Base-by-base conservation (phyloP, 1,284 basidiomycete species). In the Leccinum griseonigrum region DNA sequence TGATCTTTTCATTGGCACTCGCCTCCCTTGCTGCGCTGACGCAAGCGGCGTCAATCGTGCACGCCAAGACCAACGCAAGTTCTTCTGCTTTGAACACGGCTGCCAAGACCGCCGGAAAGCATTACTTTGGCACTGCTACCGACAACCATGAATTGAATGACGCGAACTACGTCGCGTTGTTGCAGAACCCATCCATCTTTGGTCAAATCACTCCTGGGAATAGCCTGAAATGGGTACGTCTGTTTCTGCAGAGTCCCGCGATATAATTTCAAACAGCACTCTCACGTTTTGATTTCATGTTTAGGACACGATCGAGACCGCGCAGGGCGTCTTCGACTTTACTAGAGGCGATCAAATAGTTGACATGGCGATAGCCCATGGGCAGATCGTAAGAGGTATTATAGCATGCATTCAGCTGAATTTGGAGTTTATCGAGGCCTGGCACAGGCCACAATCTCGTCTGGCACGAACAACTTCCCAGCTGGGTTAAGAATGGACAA, bases 111-210 rank as follows among this genome's bases (percentile, higher is more conserved):
- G 78, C 80, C 50, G 50, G 50, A 16, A 85, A 85, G 72, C 68
- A 76, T 32, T 86, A 87, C 75, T 83, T 86, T 59, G 85, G 85
- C 34, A 78, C 81, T 14, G 85, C 85, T 14, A 85, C 84, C 0
- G 83, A 85, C 71, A 85, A 85, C 68, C 75, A 76, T 3, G 83
- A 85, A 67, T 72, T 85, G 34, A 77, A 68, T 4, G 79, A 86
- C 64, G 63, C 71, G 0, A 65, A 79, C 5, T 86, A 85, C 66
- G 72, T 77, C 29, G 13, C 29, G 9, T 54, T 62, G 28, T 31
- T 62, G 58, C 57, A 52, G 2, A 3, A 60, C 26, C 54, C 60
- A 0, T 50, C 48, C 0, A 68, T 60, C 38, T 66, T 70, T 10
- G 67, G 66, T 28, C 61, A 66, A 54, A 55, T 71, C 52, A 71